Percentiles rank a stretch among this genome's conserved stretches.
These are phyloP conservation scores for Diplosphaera chodatii DNA, from an alignment of 139 green algal genomes.

Conservation along the genomic window DNA sequence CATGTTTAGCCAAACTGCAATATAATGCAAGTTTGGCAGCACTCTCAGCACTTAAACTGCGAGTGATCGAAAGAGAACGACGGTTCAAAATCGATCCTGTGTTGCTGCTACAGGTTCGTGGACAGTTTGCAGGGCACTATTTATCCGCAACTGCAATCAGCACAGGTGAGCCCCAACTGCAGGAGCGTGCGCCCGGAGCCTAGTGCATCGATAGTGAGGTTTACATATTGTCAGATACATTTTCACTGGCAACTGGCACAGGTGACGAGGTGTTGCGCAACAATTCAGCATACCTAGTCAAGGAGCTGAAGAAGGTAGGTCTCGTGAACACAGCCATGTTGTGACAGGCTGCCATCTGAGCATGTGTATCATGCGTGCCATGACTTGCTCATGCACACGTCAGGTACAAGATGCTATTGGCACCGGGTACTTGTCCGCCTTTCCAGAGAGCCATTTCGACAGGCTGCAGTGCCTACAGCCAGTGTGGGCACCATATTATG, in stretches of 20 bases:
- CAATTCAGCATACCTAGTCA: constrained; percentile 8
- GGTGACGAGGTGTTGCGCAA: constrained; percentile 4
- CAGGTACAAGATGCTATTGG: constrained; percentile 14
- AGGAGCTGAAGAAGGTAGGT: constrained; percentile 8
- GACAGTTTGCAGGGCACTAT: constrained; percentile 42
- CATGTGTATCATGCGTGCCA: no score
- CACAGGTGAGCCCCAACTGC: constrained; percentile 42
- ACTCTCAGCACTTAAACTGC: no score
- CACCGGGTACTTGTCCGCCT: constrained; percentile 58
- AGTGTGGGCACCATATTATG: constrained; percentile 63
- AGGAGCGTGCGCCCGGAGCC: no score
- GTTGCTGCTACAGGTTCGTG: background rate
- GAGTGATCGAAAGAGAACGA: no score
- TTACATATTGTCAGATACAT: background rate
- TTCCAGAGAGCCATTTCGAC: constrained; percentile 53
- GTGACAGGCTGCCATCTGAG: no score
- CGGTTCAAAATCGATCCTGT: no score
- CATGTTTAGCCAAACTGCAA: no score
- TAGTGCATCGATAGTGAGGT: no score
- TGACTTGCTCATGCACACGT: no score
- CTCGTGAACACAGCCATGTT: no score
- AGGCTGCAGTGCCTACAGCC: constrained; percentile 41
- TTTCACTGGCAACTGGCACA: background rate
- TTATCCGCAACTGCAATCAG: constrained; percentile 31
- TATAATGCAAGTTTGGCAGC: no score